phyloP scores from a whole-genome alignment of 768 basidiomycete genomes.

The Kockovaella imperatae region DNA sequence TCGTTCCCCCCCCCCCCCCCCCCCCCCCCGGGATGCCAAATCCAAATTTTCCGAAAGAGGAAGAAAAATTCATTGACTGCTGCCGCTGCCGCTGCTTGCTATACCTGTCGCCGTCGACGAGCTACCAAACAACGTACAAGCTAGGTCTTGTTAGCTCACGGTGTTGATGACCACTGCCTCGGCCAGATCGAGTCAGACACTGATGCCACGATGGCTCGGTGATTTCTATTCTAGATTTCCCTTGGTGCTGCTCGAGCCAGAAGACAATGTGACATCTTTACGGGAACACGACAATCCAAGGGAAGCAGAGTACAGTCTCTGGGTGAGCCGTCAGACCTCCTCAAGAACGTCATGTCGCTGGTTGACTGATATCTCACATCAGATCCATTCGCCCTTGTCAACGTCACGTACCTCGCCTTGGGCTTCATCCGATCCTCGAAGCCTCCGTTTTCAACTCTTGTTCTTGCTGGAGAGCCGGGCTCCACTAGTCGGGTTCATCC shows the following conservation, averaged over 20 bases:
- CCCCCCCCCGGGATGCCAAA: too few species aligned
- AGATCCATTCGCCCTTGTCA: constrained; percentile 19
- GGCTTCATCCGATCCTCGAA: constrained; percentile 25
- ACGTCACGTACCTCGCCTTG: constrained; percentile 14
- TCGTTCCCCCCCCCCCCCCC: too few species aligned
- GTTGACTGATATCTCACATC: constrained; percentile 4
- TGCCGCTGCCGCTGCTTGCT: too few species aligned
- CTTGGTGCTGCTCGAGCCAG: constrained; percentile 26
- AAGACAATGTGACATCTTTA: constrained; percentile 15
- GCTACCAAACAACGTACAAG: too few species aligned
- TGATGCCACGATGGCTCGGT: constrained; percentile 26
- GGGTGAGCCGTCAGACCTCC: constrained; percentile 14
- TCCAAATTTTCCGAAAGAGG: too few species aligned
- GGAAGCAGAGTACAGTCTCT: constrained; percentile 5
- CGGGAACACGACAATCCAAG: constrained; percentile 6
- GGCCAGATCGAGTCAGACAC: too few species aligned
- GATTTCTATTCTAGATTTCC: constrained; percentile 32
- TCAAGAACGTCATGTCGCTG: not conserved
- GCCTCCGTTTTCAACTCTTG: constrained; percentile 28
- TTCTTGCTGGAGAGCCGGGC: constrained; percentile 23
- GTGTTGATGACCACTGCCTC: constrained; percentile 14
- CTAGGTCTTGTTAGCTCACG: not conserved
- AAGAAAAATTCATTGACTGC: too few species aligned
- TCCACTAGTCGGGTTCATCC: constrained; percentile 17
- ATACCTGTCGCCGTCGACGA: too few species aligned